Evolutionary conservation across 495 filamentous ascomycete species (phyloP), one percentile per base, ranked within the genome.

Genomic region (Penicillium dipodomyicola): DNA sequence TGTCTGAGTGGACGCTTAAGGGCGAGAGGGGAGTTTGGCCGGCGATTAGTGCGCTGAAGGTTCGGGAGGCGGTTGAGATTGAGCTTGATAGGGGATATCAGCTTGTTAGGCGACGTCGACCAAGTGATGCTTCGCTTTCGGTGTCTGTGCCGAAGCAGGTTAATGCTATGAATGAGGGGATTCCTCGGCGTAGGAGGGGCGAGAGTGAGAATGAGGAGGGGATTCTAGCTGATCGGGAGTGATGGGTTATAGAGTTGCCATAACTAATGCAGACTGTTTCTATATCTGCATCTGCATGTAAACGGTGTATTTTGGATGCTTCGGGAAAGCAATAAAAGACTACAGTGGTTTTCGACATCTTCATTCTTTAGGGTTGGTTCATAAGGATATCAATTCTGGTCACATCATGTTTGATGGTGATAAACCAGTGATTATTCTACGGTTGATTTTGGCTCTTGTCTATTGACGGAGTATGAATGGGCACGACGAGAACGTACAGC

Each of bases 21-120:
- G 93, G 93, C 8, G 92, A 97, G 73, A 71, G 87, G 39, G 90
- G 88, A 52, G 90, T 96, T 0, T 97, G 93, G 93, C 93, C 93
- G 4, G 90, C 91, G n/a, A 82, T 96, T 43, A 84, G 84, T 27
- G 90, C 91, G 14, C 73, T 97, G 52, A 87, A 85, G 63, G 84
- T 96, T 7, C 76, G 93, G n/a, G 92, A 90, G 65, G 88, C 86
- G 19, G 79, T 97, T 14, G 93, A 97, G 69, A 86, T 90, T 46
- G 90, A 94, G 65, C 73, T 97, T 19, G 92, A 96, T 67, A 72
- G 85, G 46, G 84, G 87, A 0, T 96, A 95, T 73, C 90, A 95
- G 70, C 72, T 85, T 54, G 88, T 92, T 0, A 71, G 91, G 54
- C 75, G 89, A 27, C 65, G 80, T 35, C 74, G 81, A 56, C 77